A percentile compares a stretch with the other conserved stretches of the same genome.
phyloP scores from a whole-genome alignment of 139 green algal genomes.

The Diplosphaera chodatii region DNA sequence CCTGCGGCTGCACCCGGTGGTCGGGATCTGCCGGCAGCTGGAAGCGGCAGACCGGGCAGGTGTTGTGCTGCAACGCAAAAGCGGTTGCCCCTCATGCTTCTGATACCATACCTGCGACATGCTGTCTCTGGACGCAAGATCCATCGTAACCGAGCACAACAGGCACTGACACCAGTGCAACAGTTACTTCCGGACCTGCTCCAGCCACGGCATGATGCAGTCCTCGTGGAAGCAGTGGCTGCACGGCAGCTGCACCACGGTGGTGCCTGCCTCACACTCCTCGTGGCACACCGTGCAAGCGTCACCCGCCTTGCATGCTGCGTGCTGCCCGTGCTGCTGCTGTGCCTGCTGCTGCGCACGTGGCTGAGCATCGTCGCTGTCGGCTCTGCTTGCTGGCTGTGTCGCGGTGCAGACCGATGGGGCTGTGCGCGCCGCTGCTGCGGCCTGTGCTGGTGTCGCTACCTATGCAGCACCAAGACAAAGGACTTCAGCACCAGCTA shows the following conservation, averaged over 20 bases:
- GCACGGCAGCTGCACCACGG: constrained; percentile 25
- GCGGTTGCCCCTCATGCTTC: too few relatives aligned
- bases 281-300: constrained; percentile 19
- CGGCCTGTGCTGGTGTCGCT: not conserved
- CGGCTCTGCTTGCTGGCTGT: not conserved
- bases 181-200: constrained; percentile 11
- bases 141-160: too few relatives aligned
- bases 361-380: not conserved
- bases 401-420: not conserved
- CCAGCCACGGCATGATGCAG: constrained; percentile 26
- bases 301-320: constrained; percentile 11
- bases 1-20: not conserved
- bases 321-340: not conserved
- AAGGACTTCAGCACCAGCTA: too few relatives aligned
- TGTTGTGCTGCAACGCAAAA: constrained; percentile 26
- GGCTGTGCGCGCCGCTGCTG: not conserved
- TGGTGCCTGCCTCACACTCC: not conserved
- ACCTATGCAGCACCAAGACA: too few relatives aligned
- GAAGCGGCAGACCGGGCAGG: constrained; percentile 24
- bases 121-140: too few relatives aligned
- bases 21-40: constrained; percentile 10
- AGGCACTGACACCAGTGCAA: too few relatives aligned
- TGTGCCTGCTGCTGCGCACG: not conserved
- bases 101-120: too few relatives aligned
- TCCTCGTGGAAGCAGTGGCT: constrained; percentile 26